These are phyloP conservation scores for Ceriops tagal DNA, from an alignment of 345 rosid genomes.

Conservation along the genomic window DNA sequence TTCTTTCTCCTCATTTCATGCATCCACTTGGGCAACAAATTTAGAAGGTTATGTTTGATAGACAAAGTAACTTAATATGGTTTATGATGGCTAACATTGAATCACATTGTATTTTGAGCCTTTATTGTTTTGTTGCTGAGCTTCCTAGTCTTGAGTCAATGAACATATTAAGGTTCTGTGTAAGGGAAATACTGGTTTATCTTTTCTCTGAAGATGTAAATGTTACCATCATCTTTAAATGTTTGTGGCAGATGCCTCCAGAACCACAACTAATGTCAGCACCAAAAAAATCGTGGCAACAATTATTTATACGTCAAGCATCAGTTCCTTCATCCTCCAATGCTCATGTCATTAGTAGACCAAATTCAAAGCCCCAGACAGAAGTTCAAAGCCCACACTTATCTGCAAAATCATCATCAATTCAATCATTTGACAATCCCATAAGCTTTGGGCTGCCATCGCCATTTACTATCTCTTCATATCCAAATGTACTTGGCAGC, in stretches of 20 bases:
- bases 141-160: too few relatives aligned
- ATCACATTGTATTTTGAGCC: too few relatives aligned
- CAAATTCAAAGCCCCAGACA: slow-evolving; percentile 49
- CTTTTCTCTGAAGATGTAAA: slow-evolving; percentile 7
- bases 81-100: too few relatives aligned
- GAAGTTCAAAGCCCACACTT: slow-evolving; percentile 52
- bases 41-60: neutral
- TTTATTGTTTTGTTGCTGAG: too few relatives aligned
- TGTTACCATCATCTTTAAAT: slow-evolving; percentile 19
- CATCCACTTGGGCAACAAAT: neutral
- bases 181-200: neutral
- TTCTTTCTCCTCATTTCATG: neutral
- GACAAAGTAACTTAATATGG: too few relatives aligned
- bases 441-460: slow-evolving; percentile 84
- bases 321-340: slow-evolving; percentile 49
- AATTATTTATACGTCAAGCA: slow-evolving; percentile 68
- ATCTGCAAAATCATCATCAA: slow-evolving; percentile 39
- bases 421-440: slow-evolving; percentile 78
- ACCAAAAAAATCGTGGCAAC: slow-evolving; percentile 94
- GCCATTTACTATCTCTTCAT: slow-evolving; percentile 53
- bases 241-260: slow-evolving; percentile 55
- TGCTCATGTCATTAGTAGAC: slow-evolving; percentile 62
- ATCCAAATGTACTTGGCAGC: slow-evolving; percentile 41
- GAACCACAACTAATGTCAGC: slow-evolving; percentile 49
- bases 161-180: too few relatives aligned